Percentiles rank a stretch among this genome's conserved stretches.
Evolutionary conservation across 495 filamentous ascomycete genomes (phyloP).

Genomic region (Aspergillus mulundensis): DNA sequence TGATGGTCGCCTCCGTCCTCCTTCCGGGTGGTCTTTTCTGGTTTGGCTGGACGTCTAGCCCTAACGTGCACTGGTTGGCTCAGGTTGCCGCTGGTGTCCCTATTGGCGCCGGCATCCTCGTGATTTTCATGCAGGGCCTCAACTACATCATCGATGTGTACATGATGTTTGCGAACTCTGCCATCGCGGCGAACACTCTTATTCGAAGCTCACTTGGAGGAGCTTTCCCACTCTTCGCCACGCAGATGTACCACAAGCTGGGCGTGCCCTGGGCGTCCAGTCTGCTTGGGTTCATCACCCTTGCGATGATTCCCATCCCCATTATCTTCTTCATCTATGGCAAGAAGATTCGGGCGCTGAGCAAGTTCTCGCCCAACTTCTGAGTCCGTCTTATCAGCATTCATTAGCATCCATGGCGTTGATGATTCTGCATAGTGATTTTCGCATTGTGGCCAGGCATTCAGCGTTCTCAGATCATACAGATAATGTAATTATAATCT

Average conservation of each 20-base stretch:
- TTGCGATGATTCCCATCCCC: constrained; percentile 65
- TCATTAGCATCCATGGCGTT: not conserved
- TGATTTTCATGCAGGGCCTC: constrained; percentile 56
- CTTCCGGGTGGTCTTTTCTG: constrained; percentile 59
- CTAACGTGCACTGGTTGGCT: constrained; percentile 41
- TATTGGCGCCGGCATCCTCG: constrained; percentile 51
- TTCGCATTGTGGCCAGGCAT: not conserved
- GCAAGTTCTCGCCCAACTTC: constrained; percentile 45
- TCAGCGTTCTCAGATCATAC: not conserved
- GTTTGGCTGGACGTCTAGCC: constrained; percentile 58
- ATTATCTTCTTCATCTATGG: constrained; percentile 69
- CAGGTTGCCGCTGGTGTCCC: constrained; percentile 48
- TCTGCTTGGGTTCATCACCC: constrained; percentile 60
- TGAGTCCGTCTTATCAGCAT: constrained; percentile 9
- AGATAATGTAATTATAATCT: not conserved
- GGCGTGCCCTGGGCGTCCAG: constrained; percentile 63
- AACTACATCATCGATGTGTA: constrained; percentile 67
- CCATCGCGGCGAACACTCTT: constrained; percentile 66
- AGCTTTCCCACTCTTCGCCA: constrained; percentile 63
- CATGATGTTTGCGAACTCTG: constrained; percentile 55
- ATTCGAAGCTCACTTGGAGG: constrained; percentile 58
- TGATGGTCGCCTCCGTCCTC: constrained; percentile 53
- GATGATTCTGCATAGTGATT: not conserved
- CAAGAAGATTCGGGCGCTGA: constrained; percentile 53
- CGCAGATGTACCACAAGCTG: constrained; percentile 56